Base-by-base conservation (phyloP, 371 early-diverging fungal species). In the Smittium culicis region DNA sequence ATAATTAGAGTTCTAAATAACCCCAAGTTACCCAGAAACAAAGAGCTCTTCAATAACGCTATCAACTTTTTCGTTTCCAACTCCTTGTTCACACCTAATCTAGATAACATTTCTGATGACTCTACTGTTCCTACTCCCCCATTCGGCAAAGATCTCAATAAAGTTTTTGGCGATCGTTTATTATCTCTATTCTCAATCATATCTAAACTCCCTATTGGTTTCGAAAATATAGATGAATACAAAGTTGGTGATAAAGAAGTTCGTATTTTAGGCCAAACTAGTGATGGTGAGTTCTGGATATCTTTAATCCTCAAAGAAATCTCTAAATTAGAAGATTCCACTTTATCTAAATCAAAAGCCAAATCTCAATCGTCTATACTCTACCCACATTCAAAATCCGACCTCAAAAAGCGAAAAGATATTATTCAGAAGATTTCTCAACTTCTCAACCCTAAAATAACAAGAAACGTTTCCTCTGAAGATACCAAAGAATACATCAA, bases 1-100 rank as follows among this genome's bases (percentile, higher is more conserved):
- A 82, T 95, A 84, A 76, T 84, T 35, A 75, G 81, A 28, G 75
- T 95, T 56, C 77, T 91, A 66, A 81, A 83, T 34, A 87, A 86
- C 66, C 74, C 79, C 35, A 82, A 84, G 70, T 77, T 91, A 58
- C 86, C 90, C 35, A 88, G 86, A 55, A 80, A 85, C 54, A 87
- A 89, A 71, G 79, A 74, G 17, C 86, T 89, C 85, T 73, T 90
- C 28, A 67, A 74, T 58, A 72, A 72, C 0, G 80, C 91, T 32
- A 77, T 86, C 56, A 77, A 81, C 45, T 89, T 92, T 72, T 70
- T 88, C 32, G 76, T 85, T 34, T 79, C 85, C 27, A 81, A 89
- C 66, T 85, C 86, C n/a, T 86, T 91, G 69, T 90, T 88, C 5
- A 29, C 20, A 2, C 29, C 29, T 14, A 8, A 5, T 25, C 14